Percentiles rank a stretch among this genome's conserved stretches.
Conservation (phyloP, 116 monocot genomes). For the Trichopus zeylanicus region DNA sequence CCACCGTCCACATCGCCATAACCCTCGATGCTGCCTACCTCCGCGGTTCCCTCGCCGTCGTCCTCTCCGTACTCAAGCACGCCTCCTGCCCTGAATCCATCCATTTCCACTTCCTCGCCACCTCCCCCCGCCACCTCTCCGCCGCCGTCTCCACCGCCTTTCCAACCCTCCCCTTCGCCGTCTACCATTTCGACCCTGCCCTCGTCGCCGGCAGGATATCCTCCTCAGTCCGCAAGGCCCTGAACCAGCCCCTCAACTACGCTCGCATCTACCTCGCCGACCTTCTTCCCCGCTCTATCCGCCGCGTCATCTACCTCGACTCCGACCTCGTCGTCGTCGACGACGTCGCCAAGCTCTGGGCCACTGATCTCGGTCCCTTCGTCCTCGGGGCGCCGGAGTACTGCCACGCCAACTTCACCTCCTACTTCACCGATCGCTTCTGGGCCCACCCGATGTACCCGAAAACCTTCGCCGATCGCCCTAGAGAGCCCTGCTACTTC, state of each 20-base stretch:
- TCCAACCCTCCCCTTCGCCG: constrained; percentile 21
- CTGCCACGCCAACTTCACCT: constrained; percentile 92
- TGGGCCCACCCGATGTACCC: constrained; percentile 27
- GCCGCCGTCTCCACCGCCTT: constrained; percentile 24
- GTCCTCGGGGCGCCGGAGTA: constrained; percentile 82
- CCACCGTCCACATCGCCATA: constrained; percentile 40
- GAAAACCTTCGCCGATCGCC: constrained; percentile 12
- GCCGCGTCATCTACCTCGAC: constrained; percentile 37
- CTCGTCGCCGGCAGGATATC: constrained; percentile 38
- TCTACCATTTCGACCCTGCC: constrained; percentile 30
- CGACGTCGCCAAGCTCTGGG: constrained; percentile 37
- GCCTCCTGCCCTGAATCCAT: constrained; percentile 36
- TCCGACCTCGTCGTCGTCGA: constrained; percentile 47
- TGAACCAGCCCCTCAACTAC: constrained; percentile 49
- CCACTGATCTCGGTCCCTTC: constrained; percentile 14
- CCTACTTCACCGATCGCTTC: constrained; percentile 39
- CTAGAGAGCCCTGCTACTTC: constrained; percentile 33
- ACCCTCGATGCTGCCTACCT: constrained; percentile 38
- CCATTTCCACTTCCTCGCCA: constrained; percentile 32
- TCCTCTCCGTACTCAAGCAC: constrained; percentile 35
- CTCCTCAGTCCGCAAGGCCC: constrained; percentile 39
- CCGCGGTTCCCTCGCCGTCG: constrained; percentile 40
- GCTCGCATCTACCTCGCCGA: constrained; percentile 48
- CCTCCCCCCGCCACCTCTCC: constrained; percentile 19
- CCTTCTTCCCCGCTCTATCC: constrained; percentile 26